Base-by-base conservation (phyloP, 305 asterid species). In the Fraxinus sp. region DNA sequence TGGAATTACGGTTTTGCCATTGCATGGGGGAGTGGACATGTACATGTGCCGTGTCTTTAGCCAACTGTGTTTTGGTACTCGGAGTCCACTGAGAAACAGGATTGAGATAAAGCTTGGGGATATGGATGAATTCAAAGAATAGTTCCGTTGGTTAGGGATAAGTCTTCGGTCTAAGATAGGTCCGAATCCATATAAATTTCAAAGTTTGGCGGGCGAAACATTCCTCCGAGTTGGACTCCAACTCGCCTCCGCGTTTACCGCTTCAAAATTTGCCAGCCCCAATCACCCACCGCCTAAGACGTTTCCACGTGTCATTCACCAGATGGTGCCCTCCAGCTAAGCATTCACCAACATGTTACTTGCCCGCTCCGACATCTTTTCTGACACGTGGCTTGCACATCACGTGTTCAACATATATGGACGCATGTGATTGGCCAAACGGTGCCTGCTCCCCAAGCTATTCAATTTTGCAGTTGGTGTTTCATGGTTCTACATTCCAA, bases 181-280 rank as follows among this genome's bases (percentile, higher is more conserved):
- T 35, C 46, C 46, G 30, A 39, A 46, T 32, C 32, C 74, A 57
- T 8, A 26, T 30, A 24, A 49, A 73, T 28, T 82, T 79, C 84
- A 80, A 76, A 84, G 1, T 37, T 80, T 74, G 85, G 83, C 82
- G 87, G 85, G 80, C 84, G 77, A 81, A 81, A 83, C 79, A 80
- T 71, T 80, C 77, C 14, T 7, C 24, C 16, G 37, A 57, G 79
- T 59, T 66, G 78, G 79, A 80, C 64, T 64, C 84, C 14, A 22
- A 22, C 75, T 39, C 57, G 32, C 37, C 82, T 41, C 87, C 90
- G 90, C 85, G 87, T 88, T 88, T 86, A 86, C 77, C 91, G 88
- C 85, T 82, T 86, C 85, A 37, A 72, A 79, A 18, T 41, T 41
- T 62, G 16, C 24, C 36, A 41, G 16, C 24, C 46, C 64, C 14